Evolutionary conservation across 306 rosid species (phyloP).

Genomic region (Prunus padus): DNA sequence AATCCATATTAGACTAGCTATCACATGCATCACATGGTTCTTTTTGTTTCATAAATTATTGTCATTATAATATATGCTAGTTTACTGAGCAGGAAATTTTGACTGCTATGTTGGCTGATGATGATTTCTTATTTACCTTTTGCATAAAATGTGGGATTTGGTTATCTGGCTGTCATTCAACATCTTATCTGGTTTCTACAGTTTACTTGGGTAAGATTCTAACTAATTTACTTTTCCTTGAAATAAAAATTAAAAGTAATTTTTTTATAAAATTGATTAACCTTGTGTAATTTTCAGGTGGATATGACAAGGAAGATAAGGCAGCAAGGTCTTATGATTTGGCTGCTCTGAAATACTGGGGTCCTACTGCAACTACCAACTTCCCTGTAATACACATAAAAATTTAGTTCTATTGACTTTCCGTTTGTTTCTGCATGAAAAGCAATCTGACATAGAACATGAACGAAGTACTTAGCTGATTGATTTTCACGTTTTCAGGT

Average conservation of each 20-base stretch:
- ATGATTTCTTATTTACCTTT: constrained; percentile 41
- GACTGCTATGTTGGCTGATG: constrained; percentile 42
- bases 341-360: constrained; percentile 99
- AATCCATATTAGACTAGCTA: neutral
- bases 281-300: constrained; percentile 49
- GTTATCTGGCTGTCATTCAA: constrained; percentile 34
- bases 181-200: constrained; percentile 40
- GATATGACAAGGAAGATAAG: constrained; percentile 97
- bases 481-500: constrained; percentile 39
- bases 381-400: constrained; percentile 59
- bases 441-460: neutral
- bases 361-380: constrained; percentile 88
- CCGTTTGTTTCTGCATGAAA: neutral
- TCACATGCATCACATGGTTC: constrained; percentile 34
- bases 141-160: constrained; percentile 63
- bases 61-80: constrained; percentile 1
- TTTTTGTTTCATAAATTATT: neutral
- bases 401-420: constrained; percentile 1
- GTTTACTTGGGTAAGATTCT: constrained; percentile 81
- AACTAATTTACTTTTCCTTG: neutral
- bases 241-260: neutral
- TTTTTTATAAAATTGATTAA: neutral
- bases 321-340: constrained; percentile 99
- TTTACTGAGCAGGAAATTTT: constrained; percentile 30
- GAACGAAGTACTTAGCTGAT: neutral